phyloP scores from a whole-genome alignment of 371 early-diverging fungal genomes.

The Mortierella sp. region DNA sequence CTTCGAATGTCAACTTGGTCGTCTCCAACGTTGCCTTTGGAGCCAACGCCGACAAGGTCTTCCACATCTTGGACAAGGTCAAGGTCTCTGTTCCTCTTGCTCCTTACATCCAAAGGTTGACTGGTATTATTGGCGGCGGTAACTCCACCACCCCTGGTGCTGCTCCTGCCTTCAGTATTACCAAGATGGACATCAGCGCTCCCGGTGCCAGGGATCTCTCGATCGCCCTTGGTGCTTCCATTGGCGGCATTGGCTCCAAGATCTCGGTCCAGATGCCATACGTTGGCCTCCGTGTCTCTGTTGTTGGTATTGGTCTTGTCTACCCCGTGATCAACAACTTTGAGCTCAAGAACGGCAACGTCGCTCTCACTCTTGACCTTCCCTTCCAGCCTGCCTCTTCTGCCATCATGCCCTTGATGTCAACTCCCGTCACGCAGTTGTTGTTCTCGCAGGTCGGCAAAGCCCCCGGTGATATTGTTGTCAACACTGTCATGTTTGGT shows the following conservation, averaged over 20 bases:
- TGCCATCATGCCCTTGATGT: conserved; percentile 40
- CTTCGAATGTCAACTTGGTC: conserved; percentile 46
- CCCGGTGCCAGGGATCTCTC: conserved; percentile 50
- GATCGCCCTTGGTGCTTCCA: conserved; percentile 41
- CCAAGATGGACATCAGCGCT: conserved; percentile 45
- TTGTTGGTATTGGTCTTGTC: conserved; percentile 38
- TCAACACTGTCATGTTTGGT: conserved; percentile 48
- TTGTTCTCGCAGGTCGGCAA: conserved; percentile 43
- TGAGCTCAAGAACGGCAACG: conserved; percentile 53
- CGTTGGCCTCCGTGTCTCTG: conserved; percentile 38
- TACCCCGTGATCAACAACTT: conserved; percentile 55
- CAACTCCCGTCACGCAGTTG: conserved; percentile 46
- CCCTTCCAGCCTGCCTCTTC: conserved; percentile 49
- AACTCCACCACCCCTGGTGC: conserved; percentile 14
- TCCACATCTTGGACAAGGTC: conserved; percentile 57
- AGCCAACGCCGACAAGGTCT: conserved; percentile 33
- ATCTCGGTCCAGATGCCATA: conserved; percentile 59
- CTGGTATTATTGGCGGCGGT: conserved; percentile 42
- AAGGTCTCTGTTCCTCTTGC: conserved; percentile 47
- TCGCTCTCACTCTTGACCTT: conserved; percentile 40
- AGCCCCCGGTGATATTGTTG: conserved; percentile 44
- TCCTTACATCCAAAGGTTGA: conserved; percentile 50
- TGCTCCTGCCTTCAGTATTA: conserved; percentile 42
- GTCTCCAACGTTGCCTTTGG: conserved; percentile 57
- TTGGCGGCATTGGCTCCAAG: conserved; percentile 56